Evolutionary conservation across 176 grass and related monocot genomes (phyloP), one percentile per base, ranked within the genome.

Genomic region (Saccharum officinarum): DNA sequence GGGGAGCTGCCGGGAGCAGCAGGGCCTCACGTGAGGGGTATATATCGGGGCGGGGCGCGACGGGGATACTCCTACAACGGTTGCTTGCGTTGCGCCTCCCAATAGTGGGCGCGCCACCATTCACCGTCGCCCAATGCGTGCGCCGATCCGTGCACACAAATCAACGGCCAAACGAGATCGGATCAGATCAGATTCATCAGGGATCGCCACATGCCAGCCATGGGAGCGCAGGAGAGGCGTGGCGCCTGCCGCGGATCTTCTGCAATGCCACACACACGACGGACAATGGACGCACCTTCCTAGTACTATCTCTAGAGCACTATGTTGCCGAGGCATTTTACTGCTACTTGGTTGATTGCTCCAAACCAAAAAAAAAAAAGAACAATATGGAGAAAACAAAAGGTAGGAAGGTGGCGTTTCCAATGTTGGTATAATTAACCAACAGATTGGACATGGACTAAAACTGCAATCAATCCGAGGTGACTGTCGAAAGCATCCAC

Each of bases 11-110:
- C 0, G 45, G 37, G 17, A 12, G 75, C 15, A 13, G 67, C 18
- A 25, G 69, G 11, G 8, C 3, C 25, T 67, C 87, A 88, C 81
- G 87, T 74, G 57, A 79, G 52, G 76, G 69, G 87, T 31, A 80
- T 89, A 69, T 49, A 47, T 84, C 69, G 76, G 69, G 69, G 59
- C 12, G 16, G 20, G 73, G 37, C n/a, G 65, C n/a, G 73, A 46
- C 17, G 72, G 47, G 7, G 18, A 57, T 57, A 78, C 70, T 28
- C 28, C 28, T 28, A 14, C 83, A 22, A 39, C 38, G 15, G 13
- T 49, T 3, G 47, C 49, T 52, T 14, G 47, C 13, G 54, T 86
- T 2, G 23, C 75, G 17, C 33, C 69, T 79, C 45, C 81, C 81
- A 6, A 25, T 31, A 20, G 74, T 59, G 70, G 85, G 78, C 78